These are phyloP conservation scores for Chaetomiaceae sp. DNA, from an alignment of 2,329 filamentous ascomycete species.

Conservation along the genomic window DNA sequence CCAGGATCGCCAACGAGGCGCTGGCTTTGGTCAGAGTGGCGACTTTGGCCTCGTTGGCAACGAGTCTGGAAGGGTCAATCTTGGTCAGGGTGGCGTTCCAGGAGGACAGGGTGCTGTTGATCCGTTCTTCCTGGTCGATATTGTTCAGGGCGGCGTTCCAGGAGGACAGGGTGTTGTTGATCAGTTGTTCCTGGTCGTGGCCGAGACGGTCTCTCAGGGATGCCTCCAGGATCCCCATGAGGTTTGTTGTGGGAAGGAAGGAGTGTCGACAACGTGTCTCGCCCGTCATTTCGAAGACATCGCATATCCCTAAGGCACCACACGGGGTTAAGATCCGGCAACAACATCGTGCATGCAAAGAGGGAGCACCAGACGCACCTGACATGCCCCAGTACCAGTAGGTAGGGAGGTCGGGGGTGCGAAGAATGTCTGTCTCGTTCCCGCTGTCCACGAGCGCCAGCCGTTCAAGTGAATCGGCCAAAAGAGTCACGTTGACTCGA, in stretches of 20 bases:
- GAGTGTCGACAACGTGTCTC: background rate
- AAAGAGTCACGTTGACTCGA: background rate
- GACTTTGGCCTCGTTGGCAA: constrained; percentile 3
- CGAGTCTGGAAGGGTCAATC: background rate
- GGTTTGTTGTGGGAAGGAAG: constrained; percentile 10
- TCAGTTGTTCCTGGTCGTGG: background rate
- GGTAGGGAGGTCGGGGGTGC: background rate
- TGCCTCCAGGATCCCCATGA: constrained; percentile 9
- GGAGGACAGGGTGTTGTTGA: background rate
- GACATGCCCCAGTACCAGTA: constrained; percentile 4
- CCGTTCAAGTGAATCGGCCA: background rate
- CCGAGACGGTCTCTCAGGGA: constrained; percentile 3
- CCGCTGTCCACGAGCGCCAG: background rate
- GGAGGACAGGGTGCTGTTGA: background rate
- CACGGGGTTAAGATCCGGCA: background rate
- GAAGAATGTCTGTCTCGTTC: background rate
- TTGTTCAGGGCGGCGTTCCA: constrained; percentile 14
- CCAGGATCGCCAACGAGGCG: constrained; percentile 10
- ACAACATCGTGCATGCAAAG: too few relatives aligned
- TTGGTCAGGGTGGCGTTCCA: constrained; percentile 14
- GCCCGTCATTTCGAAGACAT: background rate
- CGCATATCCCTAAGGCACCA: background rate
- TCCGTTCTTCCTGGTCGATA: too few relatives aligned
- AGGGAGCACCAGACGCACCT: background rate
- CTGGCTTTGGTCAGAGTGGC: constrained; percentile 7